Percentiles rank a stretch among this genome's conserved stretches.
Evolutionary conservation across 2,329 filamentous ascomycete species (phyloP).

Genomic region (Botryotinia narcissicola): DNA sequence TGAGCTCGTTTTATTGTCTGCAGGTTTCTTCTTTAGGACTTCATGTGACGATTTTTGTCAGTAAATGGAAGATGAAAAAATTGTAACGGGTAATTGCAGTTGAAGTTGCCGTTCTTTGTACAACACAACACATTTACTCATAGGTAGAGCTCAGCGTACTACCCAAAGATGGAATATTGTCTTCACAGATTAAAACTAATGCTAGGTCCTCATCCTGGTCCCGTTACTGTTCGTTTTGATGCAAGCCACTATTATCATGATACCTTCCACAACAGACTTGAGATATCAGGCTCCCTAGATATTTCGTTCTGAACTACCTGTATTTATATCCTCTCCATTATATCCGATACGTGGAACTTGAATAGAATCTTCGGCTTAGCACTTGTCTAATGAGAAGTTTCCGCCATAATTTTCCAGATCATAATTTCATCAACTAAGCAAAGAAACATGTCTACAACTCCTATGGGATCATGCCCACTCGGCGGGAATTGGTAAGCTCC

Average conservation of each 20-base stretch:
- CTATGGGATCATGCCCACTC: background rate
- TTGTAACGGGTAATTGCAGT: background rate
- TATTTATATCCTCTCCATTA: background rate
- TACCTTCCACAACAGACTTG: background rate
- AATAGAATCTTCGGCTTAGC: background rate
- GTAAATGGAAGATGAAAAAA: background rate
- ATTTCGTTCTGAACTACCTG: too few species aligned
- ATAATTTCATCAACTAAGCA: background rate
- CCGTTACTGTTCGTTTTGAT: background rate
- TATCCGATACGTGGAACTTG: too few species aligned
- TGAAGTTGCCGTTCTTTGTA: background rate
- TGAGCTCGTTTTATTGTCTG: background rate
- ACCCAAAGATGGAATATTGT: background rate
- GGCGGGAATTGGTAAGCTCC: slow-evolving; percentile 7
- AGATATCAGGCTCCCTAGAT: background rate
- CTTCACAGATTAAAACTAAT: background rate
- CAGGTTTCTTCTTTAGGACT: background rate
- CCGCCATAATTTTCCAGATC: background rate
- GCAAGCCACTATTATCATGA: background rate
- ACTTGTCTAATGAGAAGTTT: background rate
- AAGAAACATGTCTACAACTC: background rate
- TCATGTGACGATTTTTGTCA: background rate
- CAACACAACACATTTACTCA: background rate
- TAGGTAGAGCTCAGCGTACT: background rate
- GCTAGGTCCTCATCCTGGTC: too few species aligned